Evolutionary conservation across 1,139 yeast species (phyloP).

Genomic region (Geotrichum reessii): DNA sequence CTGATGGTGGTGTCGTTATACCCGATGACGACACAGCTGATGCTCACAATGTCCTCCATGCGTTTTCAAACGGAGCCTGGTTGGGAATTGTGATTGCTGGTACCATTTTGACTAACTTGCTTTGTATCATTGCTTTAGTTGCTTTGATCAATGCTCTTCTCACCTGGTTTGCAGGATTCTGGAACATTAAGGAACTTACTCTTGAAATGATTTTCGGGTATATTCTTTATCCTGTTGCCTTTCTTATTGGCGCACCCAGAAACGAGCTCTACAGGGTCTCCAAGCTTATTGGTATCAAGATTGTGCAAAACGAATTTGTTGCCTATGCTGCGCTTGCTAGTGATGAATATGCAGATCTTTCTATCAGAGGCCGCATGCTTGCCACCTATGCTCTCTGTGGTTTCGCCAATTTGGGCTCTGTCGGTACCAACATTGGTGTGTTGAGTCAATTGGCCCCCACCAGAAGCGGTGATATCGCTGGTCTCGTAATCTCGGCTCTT

Average conservation of each 20-base stretch:
- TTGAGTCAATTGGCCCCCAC: constrained; percentile 54
- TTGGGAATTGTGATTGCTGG: constrained; percentile 57
- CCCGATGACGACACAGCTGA: constrained; percentile 42
- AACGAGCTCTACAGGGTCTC: constrained; percentile 49
- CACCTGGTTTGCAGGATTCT: constrained; percentile 60
- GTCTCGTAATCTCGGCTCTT: constrained; percentile 48
- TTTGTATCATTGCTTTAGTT: constrained; percentile 60
- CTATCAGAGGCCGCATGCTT: constrained; percentile 51
- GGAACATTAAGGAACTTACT: constrained; percentile 45
- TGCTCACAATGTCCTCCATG: constrained; percentile 57
- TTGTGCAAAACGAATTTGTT: constrained; percentile 61
- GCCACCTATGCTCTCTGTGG: constrained; percentile 65
- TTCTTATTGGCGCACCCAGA: constrained; percentile 58
- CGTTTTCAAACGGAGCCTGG: constrained; percentile 58
- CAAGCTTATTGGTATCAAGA: constrained; percentile 52
- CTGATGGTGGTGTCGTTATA: constrained; percentile 47
- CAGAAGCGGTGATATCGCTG: constrained; percentile 47
- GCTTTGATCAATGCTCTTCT: constrained; percentile 54
- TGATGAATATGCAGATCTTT: constrained; percentile 46
- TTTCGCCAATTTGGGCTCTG: constrained; percentile 58
- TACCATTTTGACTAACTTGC: constrained; percentile 54
- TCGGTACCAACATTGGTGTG: constrained; percentile 62
- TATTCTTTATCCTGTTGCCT: constrained; percentile 56
- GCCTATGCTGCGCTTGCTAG: constrained; percentile 46
- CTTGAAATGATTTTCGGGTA: constrained; percentile 56